Percentiles rank a stretch among this genome's conserved stretches.
Conservation (phyloP, 495 filamentous ascomycete genomes). For the Xylaria intraflava region DNA sequence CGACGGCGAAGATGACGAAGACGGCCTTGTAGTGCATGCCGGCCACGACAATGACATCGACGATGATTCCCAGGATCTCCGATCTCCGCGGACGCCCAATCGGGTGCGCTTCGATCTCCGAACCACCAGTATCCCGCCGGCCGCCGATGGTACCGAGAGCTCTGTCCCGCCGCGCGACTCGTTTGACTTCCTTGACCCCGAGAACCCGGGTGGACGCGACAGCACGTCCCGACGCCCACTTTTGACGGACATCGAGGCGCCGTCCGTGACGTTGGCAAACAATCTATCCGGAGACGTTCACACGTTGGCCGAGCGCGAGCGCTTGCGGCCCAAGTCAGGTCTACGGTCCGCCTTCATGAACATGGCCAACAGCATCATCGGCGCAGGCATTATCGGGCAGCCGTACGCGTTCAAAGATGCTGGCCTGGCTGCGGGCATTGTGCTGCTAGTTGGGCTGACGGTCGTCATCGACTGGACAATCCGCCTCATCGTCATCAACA, state of each 20-base stretch:
- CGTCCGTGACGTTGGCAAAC: slow-evolving; percentile 74
- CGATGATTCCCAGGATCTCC: slow-evolving; percentile 25
- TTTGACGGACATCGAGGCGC: slow-evolving; percentile 79
- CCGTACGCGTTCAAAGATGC: slow-evolving; percentile 92
- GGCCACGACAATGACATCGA: slow-evolving; percentile 17
- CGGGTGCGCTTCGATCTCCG: slow-evolving; percentile 83
- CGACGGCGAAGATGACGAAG: slow-evolving; percentile 20
- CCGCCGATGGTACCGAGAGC: slow-evolving; percentile 21
- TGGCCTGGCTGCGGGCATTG: slow-evolving; percentile 69
- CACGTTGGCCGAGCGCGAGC: slow-evolving; percentile 39
- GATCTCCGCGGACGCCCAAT: slow-evolving; percentile 71
- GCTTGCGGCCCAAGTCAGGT: slow-evolving; percentile 41
- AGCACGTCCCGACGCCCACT: slow-evolving; percentile 53
- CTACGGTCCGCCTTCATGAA: slow-evolving; percentile 74
- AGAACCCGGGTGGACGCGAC: slow-evolving; percentile 35
- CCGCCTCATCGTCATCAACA: slow-evolving; percentile 89
- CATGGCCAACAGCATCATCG: slow-evolving; percentile 98
- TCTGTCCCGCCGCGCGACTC: slow-evolving; percentile 28
- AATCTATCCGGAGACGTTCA: slow-evolving; percentile 29
- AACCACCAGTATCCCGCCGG: slow-evolving; percentile 35
- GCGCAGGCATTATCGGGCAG: slow-evolving; percentile 95
- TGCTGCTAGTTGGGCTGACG: slow-evolving; percentile 73
- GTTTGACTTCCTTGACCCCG: slow-evolving; percentile 37
- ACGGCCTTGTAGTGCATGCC: slow-evolving; percentile 34
- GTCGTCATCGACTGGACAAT: slow-evolving; percentile 94